phyloP scores from a whole-genome alignment of 1,284 basidiomycete species.

The Cutaneotrichosporon sp. region DNA sequence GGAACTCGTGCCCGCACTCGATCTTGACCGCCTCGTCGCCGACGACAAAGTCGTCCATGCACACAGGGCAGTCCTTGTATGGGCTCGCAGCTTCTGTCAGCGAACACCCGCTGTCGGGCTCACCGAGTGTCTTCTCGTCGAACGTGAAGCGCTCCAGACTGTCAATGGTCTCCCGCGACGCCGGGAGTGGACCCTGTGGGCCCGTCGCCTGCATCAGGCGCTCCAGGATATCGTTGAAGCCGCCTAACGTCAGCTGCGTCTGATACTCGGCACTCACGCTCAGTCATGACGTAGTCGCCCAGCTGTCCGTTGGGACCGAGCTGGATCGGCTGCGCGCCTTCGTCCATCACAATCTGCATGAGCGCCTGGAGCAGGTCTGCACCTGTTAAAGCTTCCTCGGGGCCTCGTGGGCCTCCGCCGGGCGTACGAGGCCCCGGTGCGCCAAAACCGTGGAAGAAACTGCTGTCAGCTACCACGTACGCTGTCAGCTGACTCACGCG shows the following conservation, averaged over 20 bases:
- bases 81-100: slow-evolving; percentile 28
- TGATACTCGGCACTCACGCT: slow-evolving; percentile 32
- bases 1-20: slow-evolving; percentile 47
- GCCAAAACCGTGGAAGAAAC: slow-evolving; percentile 33
- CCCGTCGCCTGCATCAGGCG: slow-evolving; percentile 45
- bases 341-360: slow-evolving; percentile 28
- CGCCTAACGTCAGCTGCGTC: slow-evolving; percentile 24
- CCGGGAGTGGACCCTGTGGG: slow-evolving; percentile 45
- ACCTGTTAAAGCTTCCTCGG: slow-evolving; percentile 11
- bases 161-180: slow-evolving; percentile 40
- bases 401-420: background rate
- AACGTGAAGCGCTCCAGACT: slow-evolving; percentile 42
- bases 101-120: background rate
- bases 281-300: slow-evolving; percentile 45
- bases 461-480: slow-evolving; percentile 11
- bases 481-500: slow-evolving; percentile 5
- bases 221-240: slow-evolving; percentile 43
- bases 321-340: slow-evolving; percentile 19
- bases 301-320: slow-evolving; percentile 23
- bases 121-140: slow-evolving; percentile 36
- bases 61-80: slow-evolving; percentile 46
- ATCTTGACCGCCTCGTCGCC: slow-evolving; percentile 40
- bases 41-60: slow-evolving; percentile 42
- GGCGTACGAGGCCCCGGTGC: slow-evolving; percentile 11
- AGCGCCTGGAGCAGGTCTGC: slow-evolving; percentile 32